These are phyloP conservation scores for Ziziphus jujuba DNA, from an alignment of 306 rosid species.

Conservation along the genomic window DNA sequence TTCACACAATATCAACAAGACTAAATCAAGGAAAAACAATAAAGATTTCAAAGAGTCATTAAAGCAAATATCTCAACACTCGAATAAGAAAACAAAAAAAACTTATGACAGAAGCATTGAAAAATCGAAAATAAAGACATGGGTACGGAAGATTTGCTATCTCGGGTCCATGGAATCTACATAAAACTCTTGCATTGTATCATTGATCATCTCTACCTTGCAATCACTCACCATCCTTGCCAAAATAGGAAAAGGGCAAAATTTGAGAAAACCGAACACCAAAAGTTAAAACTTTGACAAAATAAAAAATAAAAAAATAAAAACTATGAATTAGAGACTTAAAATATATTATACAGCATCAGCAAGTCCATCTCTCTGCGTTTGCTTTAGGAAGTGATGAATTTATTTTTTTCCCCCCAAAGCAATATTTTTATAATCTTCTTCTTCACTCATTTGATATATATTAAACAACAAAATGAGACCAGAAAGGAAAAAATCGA, in stretches of 20 bases:
- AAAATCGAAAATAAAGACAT: no score
- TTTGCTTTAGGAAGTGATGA: constrained; percentile 91
- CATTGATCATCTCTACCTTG: constrained; percentile 83
- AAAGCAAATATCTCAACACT: no score
- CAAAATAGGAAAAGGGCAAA: constrained; percentile 15
- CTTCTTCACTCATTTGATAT: no score
- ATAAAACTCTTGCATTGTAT: constrained; percentile 79
- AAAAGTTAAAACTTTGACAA: no score
- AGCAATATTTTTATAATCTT: no score
- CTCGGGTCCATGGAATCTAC: constrained; percentile 85
- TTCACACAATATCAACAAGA: constrained; percentile 31
- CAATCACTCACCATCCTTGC: constrained; percentile 97
- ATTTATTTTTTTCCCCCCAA: no score
- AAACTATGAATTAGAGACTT: background rate
- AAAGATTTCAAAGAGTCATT: no score
- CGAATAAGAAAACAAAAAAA: constrained; percentile 10
- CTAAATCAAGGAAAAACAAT: constrained; percentile 25
- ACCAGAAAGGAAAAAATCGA: no score
- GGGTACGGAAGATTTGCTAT: constrained; percentile 52
- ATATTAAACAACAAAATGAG: no score
- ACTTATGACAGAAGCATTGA: no score
- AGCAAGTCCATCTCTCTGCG: constrained; percentile 93
- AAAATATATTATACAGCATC: constrained; percentile 64
- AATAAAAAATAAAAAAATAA: constrained; percentile 14
- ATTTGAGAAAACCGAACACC: no score